A percentile compares a stretch with the other conserved stretches of the same genome.
Evolutionary conservation across 306 rosid species (phyloP).

Genomic region (Betula pendula): DNA sequence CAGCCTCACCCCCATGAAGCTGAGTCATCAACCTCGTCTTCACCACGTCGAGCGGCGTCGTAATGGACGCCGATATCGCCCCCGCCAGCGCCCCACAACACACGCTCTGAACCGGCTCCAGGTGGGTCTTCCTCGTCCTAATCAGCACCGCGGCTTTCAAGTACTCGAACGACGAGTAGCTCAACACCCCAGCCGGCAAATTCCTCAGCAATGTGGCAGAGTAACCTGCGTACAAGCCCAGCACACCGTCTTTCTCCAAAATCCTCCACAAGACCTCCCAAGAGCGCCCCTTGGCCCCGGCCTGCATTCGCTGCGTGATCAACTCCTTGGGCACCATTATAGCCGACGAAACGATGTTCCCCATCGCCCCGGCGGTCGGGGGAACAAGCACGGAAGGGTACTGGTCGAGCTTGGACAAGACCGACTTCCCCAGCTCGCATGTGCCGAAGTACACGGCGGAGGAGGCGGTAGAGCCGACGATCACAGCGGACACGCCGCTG

Average conservation of each 20-base stretch:
- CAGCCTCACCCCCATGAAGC: constrained; percentile 47
- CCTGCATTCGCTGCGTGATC: constrained; percentile 87
- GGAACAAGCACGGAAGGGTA: constrained; percentile 71
- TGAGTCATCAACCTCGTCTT: constrained; percentile 96
- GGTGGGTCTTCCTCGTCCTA: constrained; percentile 27
- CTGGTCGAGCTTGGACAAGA: constrained; percentile 42
- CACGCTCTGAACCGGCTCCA: constrained; percentile 84
- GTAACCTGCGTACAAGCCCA: constrained; percentile 83
- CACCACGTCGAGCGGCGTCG: constrained; percentile 90
- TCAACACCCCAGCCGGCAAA: constrained; percentile 86
- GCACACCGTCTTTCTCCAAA: constrained; percentile 66
- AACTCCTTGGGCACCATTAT: constrained; percentile 92
- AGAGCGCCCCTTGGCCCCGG: constrained; percentile 74
- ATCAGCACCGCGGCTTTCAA: constrained; percentile 64
- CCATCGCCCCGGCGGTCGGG: constrained; percentile 86
- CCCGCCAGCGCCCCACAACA: constrained; percentile 89
- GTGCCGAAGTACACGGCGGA: constrained; percentile 90
- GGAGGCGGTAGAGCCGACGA: constrained; percentile 82
- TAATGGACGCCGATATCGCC: constrained; percentile 79
- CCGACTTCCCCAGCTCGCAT: constrained; percentile 80
- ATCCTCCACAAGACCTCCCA: constrained; percentile 64
- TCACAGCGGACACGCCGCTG: constrained; percentile 82
- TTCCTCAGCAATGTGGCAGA: constrained; percentile 76
- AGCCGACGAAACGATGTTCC: constrained; percentile 77
- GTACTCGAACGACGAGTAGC: constrained; percentile 87